Evolutionary conservation across 148 eudicot genomes (phyloP).

Genomic region (Rhododendron molle): DNA sequence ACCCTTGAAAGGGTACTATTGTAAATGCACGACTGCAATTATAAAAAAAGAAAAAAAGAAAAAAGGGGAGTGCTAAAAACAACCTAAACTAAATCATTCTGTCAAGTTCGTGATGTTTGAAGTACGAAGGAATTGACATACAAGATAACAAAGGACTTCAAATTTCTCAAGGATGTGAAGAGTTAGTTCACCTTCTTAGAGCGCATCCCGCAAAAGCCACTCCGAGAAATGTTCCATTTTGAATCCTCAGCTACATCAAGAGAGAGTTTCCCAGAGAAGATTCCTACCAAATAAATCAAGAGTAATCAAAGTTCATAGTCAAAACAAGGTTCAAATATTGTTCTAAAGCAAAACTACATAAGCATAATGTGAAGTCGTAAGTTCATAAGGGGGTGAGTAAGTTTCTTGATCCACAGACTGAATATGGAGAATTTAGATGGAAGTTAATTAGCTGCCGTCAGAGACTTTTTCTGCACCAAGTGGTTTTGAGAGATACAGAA

Average conservation of each 20-base stretch:
- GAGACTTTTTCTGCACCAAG: neutral
- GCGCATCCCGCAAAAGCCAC: slow-evolving; percentile 99
- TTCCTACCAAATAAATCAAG: slow-evolving; percentile 33
- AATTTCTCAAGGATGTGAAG: neutral
- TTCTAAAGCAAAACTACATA: no score
- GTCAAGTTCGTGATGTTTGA: neutral
- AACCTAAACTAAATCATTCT: neutral
- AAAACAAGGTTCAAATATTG: slow-evolving; percentile 4
- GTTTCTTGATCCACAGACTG: neutral
- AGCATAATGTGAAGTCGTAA: neutral
- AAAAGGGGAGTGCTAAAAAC: neutral
- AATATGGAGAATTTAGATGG: neutral
- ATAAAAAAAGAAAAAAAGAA: no score
- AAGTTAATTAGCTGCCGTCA: neutral
- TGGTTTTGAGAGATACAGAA: neutral
- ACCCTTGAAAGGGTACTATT: neutral
- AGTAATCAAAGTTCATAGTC: neutral
- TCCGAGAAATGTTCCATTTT: slow-evolving; percentile 75
- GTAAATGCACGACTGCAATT: neutral
- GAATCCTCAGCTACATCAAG: slow-evolving; percentile 70
- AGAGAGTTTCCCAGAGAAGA: slow-evolving; percentile 87
- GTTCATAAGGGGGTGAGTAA: neutral
- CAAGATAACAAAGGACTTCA: neutral
- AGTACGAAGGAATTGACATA: neutral
- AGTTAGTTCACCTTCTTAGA: slow-evolving; percentile 71